Evolutionary conservation across 2,329 filamentous ascomycete species (phyloP).

Genomic region (Coleophoma crateriformis): DNA sequence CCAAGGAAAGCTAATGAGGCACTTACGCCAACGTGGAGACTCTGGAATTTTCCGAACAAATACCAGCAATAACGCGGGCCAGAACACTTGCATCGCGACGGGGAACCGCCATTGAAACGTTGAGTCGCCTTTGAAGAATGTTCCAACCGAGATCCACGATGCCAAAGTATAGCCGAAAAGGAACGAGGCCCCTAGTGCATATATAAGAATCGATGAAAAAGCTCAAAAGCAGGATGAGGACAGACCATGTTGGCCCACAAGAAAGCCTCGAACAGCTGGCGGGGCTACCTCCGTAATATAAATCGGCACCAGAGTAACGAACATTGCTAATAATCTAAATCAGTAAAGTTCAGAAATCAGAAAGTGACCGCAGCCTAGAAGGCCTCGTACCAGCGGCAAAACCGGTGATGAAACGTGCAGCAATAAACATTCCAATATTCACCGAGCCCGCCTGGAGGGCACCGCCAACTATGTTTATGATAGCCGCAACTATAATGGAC

Average conservation of each 20-base stretch:
- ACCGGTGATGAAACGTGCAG: neutral
- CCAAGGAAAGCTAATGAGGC: neutral
- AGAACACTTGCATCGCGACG: neutral
- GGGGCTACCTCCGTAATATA: neutral
- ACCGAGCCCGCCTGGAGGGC: conserved; percentile 1
- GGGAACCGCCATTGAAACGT: conserved; percentile 2
- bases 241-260: neutral
- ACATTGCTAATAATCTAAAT: neutral
- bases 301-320: neutral
- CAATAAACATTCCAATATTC: conserved; percentile 2
- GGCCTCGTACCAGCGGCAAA: neutral
- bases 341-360: neutral
- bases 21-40: conserved; percentile 1
- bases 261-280: neutral
- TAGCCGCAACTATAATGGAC: neutral
- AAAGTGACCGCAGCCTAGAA: neutral
- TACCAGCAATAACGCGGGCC: neutral
- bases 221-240: neutral
- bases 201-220: neutral
- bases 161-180: conserved; percentile 1
- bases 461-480: conserved; percentile 1
- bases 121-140: neutral
- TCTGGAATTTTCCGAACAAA: neutral
- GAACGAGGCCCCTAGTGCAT: neutral
- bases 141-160: neutral